Conservation (phyloP, 768 basidiomycete species). For the Boletales sp. region DNA sequence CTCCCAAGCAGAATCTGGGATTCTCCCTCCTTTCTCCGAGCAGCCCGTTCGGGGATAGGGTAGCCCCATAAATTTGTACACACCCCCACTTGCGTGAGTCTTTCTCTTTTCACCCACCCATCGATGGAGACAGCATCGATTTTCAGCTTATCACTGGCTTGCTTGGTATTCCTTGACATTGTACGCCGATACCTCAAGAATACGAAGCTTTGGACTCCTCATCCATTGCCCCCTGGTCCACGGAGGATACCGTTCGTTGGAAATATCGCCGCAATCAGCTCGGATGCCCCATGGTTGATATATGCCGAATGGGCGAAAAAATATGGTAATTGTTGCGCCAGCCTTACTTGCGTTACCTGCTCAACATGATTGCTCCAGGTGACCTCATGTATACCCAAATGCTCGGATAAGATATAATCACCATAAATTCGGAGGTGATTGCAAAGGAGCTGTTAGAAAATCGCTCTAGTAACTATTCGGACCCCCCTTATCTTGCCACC, state of each 20-base stretch:
- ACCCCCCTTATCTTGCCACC: conserved; percentile 37
- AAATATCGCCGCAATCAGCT: conserved; percentile 33
- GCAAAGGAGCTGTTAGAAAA: conserved; percentile 46
- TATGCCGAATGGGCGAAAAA: conserved; percentile 38
- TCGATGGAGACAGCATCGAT: conserved; percentile 6
- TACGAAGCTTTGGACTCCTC: not conserved
- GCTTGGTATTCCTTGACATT: conserved; percentile 9
- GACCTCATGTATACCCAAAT: conserved; percentile 47
- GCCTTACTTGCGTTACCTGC: not conserved
- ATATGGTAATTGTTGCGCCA: conserved; percentile 26
- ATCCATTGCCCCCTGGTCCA: conserved; percentile 38
- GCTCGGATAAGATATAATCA: conserved; percentile 42
- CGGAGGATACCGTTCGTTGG: conserved; percentile 36
- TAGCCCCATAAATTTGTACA: no score
- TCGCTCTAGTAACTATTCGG: conserved; percentile 47
- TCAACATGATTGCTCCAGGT: conserved; percentile 22
- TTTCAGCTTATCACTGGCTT: conserved; percentile 3
- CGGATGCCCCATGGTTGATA: conserved; percentile 30
- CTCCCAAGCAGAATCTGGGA: no score
- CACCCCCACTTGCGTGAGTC: no score
- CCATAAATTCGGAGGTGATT: conserved; percentile 43
- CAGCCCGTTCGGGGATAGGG: no score
- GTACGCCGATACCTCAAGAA: conserved; percentile 5
- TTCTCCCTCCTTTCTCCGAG: no score
- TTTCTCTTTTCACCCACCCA: not conserved